A percentile compares a stretch with the other conserved stretches of the same genome.
Evolutionary conservation across 192 early-diverging fungal genomes (phyloP).

Genomic region (Glomus cerebriforme): DNA sequence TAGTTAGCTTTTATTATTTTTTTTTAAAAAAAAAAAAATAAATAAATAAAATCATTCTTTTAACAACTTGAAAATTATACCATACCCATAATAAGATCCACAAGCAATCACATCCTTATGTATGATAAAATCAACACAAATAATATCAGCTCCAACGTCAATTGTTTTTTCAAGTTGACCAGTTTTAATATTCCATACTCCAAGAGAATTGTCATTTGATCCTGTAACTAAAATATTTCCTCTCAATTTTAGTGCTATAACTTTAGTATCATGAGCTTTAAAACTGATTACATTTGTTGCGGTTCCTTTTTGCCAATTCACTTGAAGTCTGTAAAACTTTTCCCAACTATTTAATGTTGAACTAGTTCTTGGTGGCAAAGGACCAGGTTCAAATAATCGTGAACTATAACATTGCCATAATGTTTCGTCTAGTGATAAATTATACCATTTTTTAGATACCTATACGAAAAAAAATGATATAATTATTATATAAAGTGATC

Average conservation of each 20-base stretch:
- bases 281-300: neutral
- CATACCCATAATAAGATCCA: constrained; percentile 22
- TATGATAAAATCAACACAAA: constrained; percentile 15
- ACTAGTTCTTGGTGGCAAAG: neutral
- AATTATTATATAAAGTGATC: neutral
- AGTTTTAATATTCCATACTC: constrained; percentile 16
- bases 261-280: neutral
- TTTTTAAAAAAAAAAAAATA: neutral
- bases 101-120: constrained; percentile 12
- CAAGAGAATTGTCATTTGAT: neutral
- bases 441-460: constrained; percentile 21
- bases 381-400: neutral
- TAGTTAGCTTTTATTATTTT: neutral
- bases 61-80: neutral
- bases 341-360: constrained; percentile 11
- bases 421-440: neutral
- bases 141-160: constrained; percentile 7
- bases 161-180: neutral
- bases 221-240: constrained; percentile 13
- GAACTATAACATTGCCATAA: constrained; percentile 4
- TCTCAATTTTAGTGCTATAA: constrained; percentile 3
- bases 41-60: neutral
- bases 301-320: neutral
- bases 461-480: neutral
- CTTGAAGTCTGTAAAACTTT: constrained; percentile 6